phyloP scores from a whole-genome alignment of 306 rosid genomes.

The Lupinus albus region DNA sequence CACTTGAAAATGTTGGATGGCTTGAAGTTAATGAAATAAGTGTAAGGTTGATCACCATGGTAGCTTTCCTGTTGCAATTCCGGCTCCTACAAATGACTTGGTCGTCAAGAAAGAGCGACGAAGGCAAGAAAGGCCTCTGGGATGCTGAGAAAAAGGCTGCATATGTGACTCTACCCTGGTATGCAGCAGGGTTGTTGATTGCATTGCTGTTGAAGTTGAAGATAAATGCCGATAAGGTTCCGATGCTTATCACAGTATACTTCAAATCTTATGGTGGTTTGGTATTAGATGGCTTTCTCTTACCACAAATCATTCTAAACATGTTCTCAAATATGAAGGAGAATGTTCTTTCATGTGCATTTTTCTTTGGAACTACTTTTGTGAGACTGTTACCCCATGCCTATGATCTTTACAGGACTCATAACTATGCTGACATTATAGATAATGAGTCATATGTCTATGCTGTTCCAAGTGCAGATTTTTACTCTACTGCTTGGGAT shows the following conservation, averaged over 20 bases:
- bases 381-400: conserved; percentile 61
- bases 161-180: conserved; percentile 43
- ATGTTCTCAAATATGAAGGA: conserved; percentile 44
- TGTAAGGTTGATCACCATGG: conserved; percentile 51
- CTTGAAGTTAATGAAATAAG: conserved; percentile 55
- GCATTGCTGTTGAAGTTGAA: conserved; percentile 38
- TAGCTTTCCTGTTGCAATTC: conserved; percentile 59
- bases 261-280: conserved; percentile 52
- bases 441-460: conserved; percentile 41
- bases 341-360: conserved; percentile 48
- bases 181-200: conserved; percentile 43
- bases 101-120: conserved; percentile 51
- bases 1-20: conserved; percentile 52
- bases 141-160: conserved; percentile 47
- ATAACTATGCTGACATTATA: conserved; percentile 17
- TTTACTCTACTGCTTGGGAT: conserved; percentile 60
- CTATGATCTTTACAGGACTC: conserved; percentile 60
- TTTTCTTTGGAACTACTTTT: conserved; percentile 63
- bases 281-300: conserved; percentile 59
- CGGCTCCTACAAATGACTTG: conserved; percentile 58
- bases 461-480: conserved; percentile 51
- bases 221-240: background rate
- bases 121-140: conserved; percentile 41
- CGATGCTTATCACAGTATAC: background rate
- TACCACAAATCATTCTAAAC: conserved; percentile 67